Base-by-base conservation (phyloP, 2,329 filamentous ascomycete genomes). In the Huntiella abstrusa region DNA sequence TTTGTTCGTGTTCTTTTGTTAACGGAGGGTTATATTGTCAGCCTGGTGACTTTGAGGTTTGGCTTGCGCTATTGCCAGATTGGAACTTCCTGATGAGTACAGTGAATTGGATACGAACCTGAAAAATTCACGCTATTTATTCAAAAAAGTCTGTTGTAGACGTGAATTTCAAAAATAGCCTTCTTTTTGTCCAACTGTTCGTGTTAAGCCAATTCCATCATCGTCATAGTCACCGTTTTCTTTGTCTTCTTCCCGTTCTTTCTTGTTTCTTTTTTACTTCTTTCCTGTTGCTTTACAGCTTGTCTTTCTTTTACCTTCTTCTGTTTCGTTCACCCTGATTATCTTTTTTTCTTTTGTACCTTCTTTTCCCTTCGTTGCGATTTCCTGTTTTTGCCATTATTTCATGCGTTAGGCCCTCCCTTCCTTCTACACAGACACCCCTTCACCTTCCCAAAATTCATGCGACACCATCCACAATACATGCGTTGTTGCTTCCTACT, bases 1-100 rank as follows among this genome's bases (percentile, higher is more conserved):
- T 4, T 49, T 49, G n/a, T n/a, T 39, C 33, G 28, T 32, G 17
- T 32, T 42, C 35, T 22, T 17, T 37, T 38, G 40, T 36, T 32
- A 19, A 39, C n/a, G 33, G 8, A 12, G 33, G 15, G 28, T 45
- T 22, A 28, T 39, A 22, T n/a, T 33, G 28, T 22, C 32, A 28
- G 35, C 13, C 15, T 41, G 12, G 15, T 39, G 37, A 39, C 37
- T 28, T 28, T 28, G 22, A 28, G 22, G 22, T 28, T 10, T 28
- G 13, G 19, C 19, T 39, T 17, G 16, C 15, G 13, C n/a, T 39
- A 16, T 39, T 39, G 15, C 12, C 37, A 39, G 12, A 19, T 13
- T 17, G 37, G 37, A 10, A 39, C 22, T 28, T 28, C 22, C 22
- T 28, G 22, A 28, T 28, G 22, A 28, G 22, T 28, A 28, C 22